Conservation (phyloP, 768 basidiomycete species). For the Hygrocybe coccinea region DNA sequence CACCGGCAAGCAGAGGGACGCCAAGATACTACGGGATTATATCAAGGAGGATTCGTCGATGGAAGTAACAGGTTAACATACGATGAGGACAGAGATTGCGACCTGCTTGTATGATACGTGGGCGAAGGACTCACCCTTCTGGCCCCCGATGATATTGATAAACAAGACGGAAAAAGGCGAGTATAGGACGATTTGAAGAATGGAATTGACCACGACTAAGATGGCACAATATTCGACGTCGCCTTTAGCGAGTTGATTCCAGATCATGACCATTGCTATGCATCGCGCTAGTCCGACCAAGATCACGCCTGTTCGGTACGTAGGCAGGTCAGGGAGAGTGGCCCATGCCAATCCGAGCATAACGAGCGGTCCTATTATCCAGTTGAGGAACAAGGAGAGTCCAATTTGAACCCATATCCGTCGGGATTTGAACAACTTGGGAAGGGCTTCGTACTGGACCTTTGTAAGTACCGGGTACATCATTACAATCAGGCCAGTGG, state of each 20-base stretch:
- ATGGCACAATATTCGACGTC: slow-evolving; percentile 72
- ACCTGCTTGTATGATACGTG: slow-evolving; percentile 54
- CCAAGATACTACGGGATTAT: slow-evolving; percentile 59
- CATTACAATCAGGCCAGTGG: slow-evolving; percentile 76
- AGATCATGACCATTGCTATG: slow-evolving; percentile 76
- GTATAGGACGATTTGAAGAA: slow-evolving; percentile 73
- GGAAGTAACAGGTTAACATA: slow-evolving; percentile 33
- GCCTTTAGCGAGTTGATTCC: slow-evolving; percentile 71
- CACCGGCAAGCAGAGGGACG: slow-evolving; percentile 69
- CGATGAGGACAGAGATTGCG: slow-evolving; percentile 65
- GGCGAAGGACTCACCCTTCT: slow-evolving; percentile 28
- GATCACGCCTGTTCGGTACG: slow-evolving; percentile 74
- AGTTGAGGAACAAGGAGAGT: slow-evolving; percentile 68
- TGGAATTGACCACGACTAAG: slow-evolving; percentile 73
- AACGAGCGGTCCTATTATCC: slow-evolving; percentile 74
- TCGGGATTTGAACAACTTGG: slow-evolving; percentile 46
- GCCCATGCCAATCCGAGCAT: slow-evolving; percentile 89
- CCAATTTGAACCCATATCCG: slow-evolving; percentile 63
- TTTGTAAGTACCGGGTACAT: slow-evolving; percentile 82
- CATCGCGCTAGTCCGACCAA: slow-evolving; percentile 75
- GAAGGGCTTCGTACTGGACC: slow-evolving; percentile 72
- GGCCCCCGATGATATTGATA: slow-evolving; percentile 62
- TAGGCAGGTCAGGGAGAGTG: slow-evolving; percentile 71
- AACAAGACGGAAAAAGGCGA: slow-evolving; percentile 72
- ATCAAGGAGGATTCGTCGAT: neutral